Base-by-base conservation (phyloP, 2,329 filamentous ascomycete species). In the Stenocarpella maydis region DNA sequence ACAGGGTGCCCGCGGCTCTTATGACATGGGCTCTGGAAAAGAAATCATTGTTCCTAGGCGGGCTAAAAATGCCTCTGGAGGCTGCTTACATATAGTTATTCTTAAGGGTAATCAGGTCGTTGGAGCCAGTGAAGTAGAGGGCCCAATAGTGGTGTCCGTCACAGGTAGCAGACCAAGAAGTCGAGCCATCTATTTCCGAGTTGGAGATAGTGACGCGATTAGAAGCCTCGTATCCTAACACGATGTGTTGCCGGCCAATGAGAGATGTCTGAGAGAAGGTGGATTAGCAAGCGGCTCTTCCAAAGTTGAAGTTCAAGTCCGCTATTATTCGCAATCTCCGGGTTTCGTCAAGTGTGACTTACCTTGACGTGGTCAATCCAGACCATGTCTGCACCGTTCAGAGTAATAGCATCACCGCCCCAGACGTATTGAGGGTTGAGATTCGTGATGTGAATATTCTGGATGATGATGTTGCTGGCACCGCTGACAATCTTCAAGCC, bases 81-180 rank as follows among this genome's bases (percentile, higher is more conserved):
- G 31, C 31, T 34, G 31, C 31, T 34, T 34, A 34, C 75, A 90
- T 81, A 80, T 88, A 89, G 82, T 90, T 90, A 73, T 82, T 82
- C 80, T 88, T 86, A 76, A 90, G 75, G 71, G 88, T 90, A 74
- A 89, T 81, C 71, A 84, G 74, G 75, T 90, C 88, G 76, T 78
- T 82, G 68, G 82, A 80, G n/a, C 88, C 88, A 49, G 82, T 83
- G 60, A 90, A 82, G 80, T 87, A 88, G 72, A 89, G 77, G 37
- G 79, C 83, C 86, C 88, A 90, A 84, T 90, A 89, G 79, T 88
- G 86, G 77, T 87, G 82, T 49, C 80, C 81, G 74, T 90, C 81
- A 77, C 88, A 90, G 55, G 83, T 86, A 5, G 88, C 84, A 14
- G 86, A 89, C 80, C 82, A 90, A 19, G 79, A 66, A 21, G 39